A percentile compares a stretch with the other conserved stretches of the same genome.
phyloP scores from a whole-genome alignment of 129 eudicot species.

The Daucus carota region DH1_v3.0 NC_030388.2:6008001-6008500 shows the following conservation, averaged over 20 bases:
- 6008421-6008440: conserved; percentile 95
- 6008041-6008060: not conserved
- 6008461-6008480: conserved; percentile 87
- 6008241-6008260: not conserved
- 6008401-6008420: conserved; percentile 60
- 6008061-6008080: not conserved
- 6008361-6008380: too few relatives aligned
- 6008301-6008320: not conserved
- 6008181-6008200: not conserved
- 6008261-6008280: not conserved
- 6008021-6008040: not conserved
- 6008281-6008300: not conserved
- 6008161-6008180: not conserved
- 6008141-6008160: not conserved
- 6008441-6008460: conserved; percentile 89
- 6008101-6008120: not conserved
- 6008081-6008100: not conserved
- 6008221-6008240: not conserved
- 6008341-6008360: not conserved
- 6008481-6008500: conserved; percentile 74
- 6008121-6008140: not conserved
- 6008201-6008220: not conserved
- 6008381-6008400: not conserved
- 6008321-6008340: not conserved
- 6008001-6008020: not conserved